phyloP scores from a whole-genome alignment of 495 filamentous ascomycete species.

The Aspergillus funiculosus region DNA sequence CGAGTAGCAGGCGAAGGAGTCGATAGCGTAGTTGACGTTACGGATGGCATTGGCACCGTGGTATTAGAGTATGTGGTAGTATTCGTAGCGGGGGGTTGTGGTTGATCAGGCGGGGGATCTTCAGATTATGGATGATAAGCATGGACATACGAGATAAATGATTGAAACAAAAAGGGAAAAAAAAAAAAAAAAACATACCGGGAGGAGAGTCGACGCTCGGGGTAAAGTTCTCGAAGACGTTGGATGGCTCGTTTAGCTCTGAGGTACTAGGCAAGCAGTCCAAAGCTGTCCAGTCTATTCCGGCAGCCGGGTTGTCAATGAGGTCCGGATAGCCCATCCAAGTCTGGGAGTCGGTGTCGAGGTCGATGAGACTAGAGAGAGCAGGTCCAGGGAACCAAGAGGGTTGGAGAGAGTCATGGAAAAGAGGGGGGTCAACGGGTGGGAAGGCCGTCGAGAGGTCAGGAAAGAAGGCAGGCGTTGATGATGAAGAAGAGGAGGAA shows the following conservation, averaged over 20 bases:
- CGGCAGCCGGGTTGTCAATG: neutral
- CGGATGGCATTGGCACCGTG: slow-evolving; percentile 9
- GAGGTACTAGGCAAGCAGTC: slow-evolving; percentile 9
- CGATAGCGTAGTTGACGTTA: neutral
- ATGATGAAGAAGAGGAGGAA: slow-evolving; percentile 4
- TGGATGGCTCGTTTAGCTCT: slow-evolving; percentile 8
- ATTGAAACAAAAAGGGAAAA: neutral
- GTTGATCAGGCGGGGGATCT: slow-evolving; percentile 4
- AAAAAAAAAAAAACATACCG: slow-evolving; percentile 1
- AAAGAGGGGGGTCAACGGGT: slow-evolving; percentile 10
- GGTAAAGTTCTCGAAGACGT: slow-evolving; percentile 1
- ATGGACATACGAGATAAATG: neutral
- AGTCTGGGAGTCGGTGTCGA: neutral
- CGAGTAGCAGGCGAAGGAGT: slow-evolving; percentile 7
- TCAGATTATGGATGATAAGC: neutral
- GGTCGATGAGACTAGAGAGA: slow-evolving; percentile 1
- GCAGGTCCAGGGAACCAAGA: slow-evolving; percentile 4
- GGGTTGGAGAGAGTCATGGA: slow-evolving; percentile 4
- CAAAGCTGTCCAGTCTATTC: slow-evolving; percentile 9
- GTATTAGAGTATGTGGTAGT: neutral
- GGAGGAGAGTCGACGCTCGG: slow-evolving; percentile 10
- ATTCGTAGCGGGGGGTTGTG: neutral
- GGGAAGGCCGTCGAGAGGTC: slow-evolving; percentile 13
- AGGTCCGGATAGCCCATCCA: slow-evolving; percentile 4
- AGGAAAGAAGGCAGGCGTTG: neutral